Evolutionary conservation across 108 stramenopile species (phyloP), one percentile per base, ranked within the genome.

Genomic region (Stephanodiscus minutulus): DNA sequence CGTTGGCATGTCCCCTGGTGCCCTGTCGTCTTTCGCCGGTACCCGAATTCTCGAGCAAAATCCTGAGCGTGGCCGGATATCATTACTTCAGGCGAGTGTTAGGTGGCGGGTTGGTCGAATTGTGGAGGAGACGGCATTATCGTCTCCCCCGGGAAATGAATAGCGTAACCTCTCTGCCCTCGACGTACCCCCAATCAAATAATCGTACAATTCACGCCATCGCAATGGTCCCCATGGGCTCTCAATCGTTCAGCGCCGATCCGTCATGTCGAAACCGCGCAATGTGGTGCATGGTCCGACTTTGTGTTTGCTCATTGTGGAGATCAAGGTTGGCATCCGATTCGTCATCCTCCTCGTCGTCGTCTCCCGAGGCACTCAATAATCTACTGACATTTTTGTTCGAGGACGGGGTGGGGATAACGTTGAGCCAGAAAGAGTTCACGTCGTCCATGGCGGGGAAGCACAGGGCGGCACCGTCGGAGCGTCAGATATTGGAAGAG

Each of bases 401-500:
- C 73, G 36, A 72, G n/a, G 86, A 90, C 71, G 81, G 80, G 0
- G 20, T 75, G n/a, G 37, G 50, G 10, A 25, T 92, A 3, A 57
- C 66, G 20, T 54, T 92, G 54, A 46, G 76, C 13, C 85, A 87
- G 74, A 61, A 72, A 37, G 76, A 83, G 9, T 84, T 89, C 50
- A 88, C 87, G 22, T 74, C 63, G 53, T 18, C 61, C 20, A 54
- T 92, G 53, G 88, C 88, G 17, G 84, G 79, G 56, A 67, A 89
- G 57, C 91, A 92, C 60, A 84, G 87, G 64, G 88, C 91, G 22
- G 91, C 91, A 11, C 91, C 91, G 5, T 79, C 82, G 27, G 91
- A 92, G 62, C 64, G 66, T 60, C 91, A 92, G 74, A 86, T 92
- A 59, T 64, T 92, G n/a, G 61, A 75, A 7, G 87, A 84, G 24